phyloP scores from a whole-genome alignment of 1,139 yeast species.

The Taiozyma sp. region DNA sequence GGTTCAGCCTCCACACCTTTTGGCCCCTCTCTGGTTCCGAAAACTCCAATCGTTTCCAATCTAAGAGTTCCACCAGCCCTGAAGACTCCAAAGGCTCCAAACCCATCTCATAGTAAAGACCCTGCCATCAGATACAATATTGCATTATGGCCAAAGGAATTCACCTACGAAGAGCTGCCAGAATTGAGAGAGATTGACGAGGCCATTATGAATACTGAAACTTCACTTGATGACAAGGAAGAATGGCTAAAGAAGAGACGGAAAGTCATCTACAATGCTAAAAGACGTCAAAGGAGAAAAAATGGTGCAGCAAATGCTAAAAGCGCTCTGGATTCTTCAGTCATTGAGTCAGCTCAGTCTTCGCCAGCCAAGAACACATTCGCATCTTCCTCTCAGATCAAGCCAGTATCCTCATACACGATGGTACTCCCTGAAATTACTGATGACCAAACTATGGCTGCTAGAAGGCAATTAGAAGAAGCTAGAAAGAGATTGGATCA shows the following conservation, averaged over 20 bases:
- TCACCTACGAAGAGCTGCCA: slow-evolving; percentile 14
- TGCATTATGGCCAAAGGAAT: not conserved
- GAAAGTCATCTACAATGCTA: slow-evolving; percentile 7
- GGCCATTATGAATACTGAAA: not conserved
- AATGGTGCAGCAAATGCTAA: not conserved
- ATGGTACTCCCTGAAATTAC: not conserved
- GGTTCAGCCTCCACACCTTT: not conserved
- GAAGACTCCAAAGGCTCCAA: not conserved
- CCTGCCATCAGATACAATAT: not conserved
- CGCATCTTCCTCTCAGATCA: not conserved
- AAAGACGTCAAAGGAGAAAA: slow-evolving; percentile 2
- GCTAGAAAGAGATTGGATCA: slow-evolving; percentile 12
- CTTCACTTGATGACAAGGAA: not conserved
- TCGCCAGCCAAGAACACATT: not conserved
- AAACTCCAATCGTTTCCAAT: not conserved
- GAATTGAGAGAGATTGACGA: slow-evolving; percentile 14
- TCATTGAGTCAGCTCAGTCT: not conserved
- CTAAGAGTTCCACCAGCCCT: not conserved
- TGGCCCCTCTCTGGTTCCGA: not conserved
- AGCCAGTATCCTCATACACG: not conserved
- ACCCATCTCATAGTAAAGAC: not conserved
- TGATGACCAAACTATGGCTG: not conserved
- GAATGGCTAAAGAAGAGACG: slow-evolving; percentile 2
- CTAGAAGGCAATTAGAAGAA: slow-evolving; percentile 21
- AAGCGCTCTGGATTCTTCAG: not conserved